phyloP scores from a whole-genome alignment of 2,329 filamentous ascomycete species.

The Colletotrichum limetticola region DNA sequence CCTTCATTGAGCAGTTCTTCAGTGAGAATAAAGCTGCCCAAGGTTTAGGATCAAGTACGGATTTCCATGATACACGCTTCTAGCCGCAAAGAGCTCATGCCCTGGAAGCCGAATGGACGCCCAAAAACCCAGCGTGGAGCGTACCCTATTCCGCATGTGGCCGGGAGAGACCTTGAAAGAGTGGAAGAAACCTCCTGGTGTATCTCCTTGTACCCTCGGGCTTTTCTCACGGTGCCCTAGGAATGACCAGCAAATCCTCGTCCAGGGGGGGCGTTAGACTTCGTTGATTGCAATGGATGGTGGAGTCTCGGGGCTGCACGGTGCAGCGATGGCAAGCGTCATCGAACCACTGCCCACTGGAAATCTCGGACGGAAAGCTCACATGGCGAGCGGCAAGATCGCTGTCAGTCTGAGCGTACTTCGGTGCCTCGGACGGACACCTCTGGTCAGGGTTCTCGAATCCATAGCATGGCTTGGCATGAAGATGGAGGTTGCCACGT shows the following conservation, averaged over 20 bases:
- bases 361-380: slow-evolving; percentile 23
- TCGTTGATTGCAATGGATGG: slow-evolving; percentile 24
- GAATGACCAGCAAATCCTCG: slow-evolving; percentile 10
- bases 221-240: not conserved
- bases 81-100: not conserved
- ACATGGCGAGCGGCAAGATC: slow-evolving; percentile 13
- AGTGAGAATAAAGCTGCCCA: not conserved
- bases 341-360: slow-evolving; percentile 33
- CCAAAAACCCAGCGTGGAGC: not conserved
- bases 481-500: not conserved
- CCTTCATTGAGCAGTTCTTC: not conserved
- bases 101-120: slow-evolving; percentile 6
- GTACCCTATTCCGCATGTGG: not conserved
- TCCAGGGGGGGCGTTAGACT: slow-evolving; percentile 17
- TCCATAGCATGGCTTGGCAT: slow-evolving; percentile 9
- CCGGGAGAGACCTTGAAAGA: slow-evolving; percentile 1
- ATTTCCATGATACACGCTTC: not conserved
- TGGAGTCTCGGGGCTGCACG: slow-evolving; percentile 30
- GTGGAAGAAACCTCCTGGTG: not conserved
- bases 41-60: not conserved
- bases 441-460: not conserved
- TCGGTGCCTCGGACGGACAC: not conserved
- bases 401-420: slow-evolving; percentile 16
- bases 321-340: slow-evolving; percentile 30
- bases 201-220: slow-evolving; percentile 16